Percentiles rank a stretch among this genome's conserved stretches.
Evolutionary conservation across 2,329 filamentous ascomycete genomes (phyloP).

Genomic region (Claviceps sp.): DNA sequence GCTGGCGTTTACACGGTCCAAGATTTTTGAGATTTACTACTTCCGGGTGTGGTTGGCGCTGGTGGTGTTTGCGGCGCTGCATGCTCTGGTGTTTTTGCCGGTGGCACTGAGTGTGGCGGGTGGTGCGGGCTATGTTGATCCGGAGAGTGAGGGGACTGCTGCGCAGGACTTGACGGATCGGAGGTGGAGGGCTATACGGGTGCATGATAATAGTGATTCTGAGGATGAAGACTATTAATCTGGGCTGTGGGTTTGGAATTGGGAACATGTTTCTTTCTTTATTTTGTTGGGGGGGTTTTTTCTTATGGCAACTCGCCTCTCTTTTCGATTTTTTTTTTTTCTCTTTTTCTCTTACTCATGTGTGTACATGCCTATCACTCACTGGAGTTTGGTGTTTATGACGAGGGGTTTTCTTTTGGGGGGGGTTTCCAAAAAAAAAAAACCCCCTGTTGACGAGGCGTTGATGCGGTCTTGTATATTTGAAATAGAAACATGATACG

Average conservation of each 20-base stretch:
- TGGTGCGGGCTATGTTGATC: constrained; percentile 77
- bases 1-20: constrained; percentile 85
- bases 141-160: constrained; percentile 73
- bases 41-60: constrained; percentile 93
- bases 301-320: too few species aligned
- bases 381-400: not conserved
- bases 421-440: too few species aligned
- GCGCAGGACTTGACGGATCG: constrained; percentile 77
- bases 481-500: not conserved
- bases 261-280: not conserved
- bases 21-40: constrained; percentile 99
- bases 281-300: not conserved
- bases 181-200: constrained; percentile 62
- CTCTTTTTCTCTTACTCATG: not conserved
- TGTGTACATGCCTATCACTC: too few species aligned
- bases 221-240: constrained; percentile 45
- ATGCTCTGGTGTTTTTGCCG: constrained; percentile 83
- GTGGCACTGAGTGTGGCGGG: constrained; percentile 78
- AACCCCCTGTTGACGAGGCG: too few species aligned
- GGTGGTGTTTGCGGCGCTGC: constrained; percentile 75
- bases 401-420: not conserved
- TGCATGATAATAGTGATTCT: constrained; percentile 62
- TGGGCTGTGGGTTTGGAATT: too few species aligned
- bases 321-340: not conserved
- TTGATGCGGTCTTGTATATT: not conserved